phyloP scores from a whole-genome alignment of 129 eudicot genomes.

The Arctium lappa region DNA sequence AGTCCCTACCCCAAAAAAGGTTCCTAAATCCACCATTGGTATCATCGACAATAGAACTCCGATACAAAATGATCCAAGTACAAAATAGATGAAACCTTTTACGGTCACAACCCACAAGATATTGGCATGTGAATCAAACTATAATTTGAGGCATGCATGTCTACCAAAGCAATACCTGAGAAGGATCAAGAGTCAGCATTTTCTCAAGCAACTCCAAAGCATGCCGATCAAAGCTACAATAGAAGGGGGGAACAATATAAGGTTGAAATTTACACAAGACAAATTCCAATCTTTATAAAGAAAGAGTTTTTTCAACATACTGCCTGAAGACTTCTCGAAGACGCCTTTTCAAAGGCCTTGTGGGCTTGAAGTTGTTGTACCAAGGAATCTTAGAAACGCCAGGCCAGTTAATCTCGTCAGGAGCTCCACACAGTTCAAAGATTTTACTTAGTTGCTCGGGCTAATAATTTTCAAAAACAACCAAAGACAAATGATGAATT shows the following conservation, averaged over 20 bases:
- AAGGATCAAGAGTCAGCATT: conserved; percentile 91
- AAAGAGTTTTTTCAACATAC: conserved; percentile 40
- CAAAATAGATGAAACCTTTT: not conserved
- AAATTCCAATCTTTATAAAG: not conserved
- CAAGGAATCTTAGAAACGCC: conserved; percentile 87
- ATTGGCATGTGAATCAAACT: not conserved
- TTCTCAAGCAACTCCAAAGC: conserved; percentile 91
- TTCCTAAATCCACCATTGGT: not conserved
- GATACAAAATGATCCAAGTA: not conserved
- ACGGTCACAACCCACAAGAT: not conserved
- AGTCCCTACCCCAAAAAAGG: not conserved
- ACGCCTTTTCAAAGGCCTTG: conserved; percentile 76
- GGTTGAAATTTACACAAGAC: not conserved
- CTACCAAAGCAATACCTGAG: conserved; percentile 57
- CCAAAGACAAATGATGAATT: not conserved
- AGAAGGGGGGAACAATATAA: not conserved
- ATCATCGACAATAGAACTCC: not conserved
- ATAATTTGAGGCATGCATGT: not conserved
- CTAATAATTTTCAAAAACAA: conserved; percentile 30
- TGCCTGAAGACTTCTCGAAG: conserved; percentile 75
- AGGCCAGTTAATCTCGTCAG: conserved; percentile 92
- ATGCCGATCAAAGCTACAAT: conserved; percentile 78
- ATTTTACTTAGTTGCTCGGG: conserved; percentile 91
- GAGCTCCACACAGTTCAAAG: conserved; percentile 92
- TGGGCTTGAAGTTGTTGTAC: conserved; percentile 92